Conservation (phyloP, 2,329 filamentous ascomycete species). For the Dothideomycetidae sp. region DNA sequence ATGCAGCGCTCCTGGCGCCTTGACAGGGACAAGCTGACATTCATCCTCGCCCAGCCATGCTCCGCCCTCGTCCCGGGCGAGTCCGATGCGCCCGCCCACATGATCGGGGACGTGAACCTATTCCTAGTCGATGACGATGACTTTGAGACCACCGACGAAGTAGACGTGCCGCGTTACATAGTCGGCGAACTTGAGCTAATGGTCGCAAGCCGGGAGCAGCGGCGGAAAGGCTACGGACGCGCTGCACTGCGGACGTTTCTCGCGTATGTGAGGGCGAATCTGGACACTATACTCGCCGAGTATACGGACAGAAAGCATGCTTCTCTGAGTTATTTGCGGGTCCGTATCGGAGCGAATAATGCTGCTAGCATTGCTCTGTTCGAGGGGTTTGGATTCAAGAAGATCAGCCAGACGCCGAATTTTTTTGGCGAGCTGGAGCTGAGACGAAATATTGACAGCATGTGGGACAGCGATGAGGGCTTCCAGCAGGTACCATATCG, state of each 20-base stretch:
- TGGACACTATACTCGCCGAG: slow-evolving; percentile 42
- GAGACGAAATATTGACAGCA: slow-evolving; percentile 20
- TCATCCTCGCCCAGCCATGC: slow-evolving; percentile 45
- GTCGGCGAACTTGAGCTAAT: slow-evolving; percentile 76
- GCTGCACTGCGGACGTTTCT: slow-evolving; percentile 55
- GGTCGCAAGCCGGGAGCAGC: slow-evolving; percentile 50
- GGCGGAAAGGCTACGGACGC: slow-evolving; percentile 50
- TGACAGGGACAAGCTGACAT: slow-evolving; percentile 78
- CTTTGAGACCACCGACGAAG: slow-evolving; percentile 10
- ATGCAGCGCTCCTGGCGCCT: slow-evolving; percentile 83
- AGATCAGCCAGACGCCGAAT: slow-evolving; percentile 37
- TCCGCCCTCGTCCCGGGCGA: slow-evolving; percentile 24
- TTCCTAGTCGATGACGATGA: slow-evolving; percentile 53
- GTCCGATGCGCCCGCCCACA: slow-evolving; percentile 38
- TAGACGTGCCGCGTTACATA: slow-evolving; percentile 15
- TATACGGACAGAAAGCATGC: slow-evolving; percentile 24
- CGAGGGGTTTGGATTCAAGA: slow-evolving; percentile 43
- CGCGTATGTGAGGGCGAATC: slow-evolving; percentile 46
- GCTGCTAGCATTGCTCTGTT: slow-evolving; percentile 44
- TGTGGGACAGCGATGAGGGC: slow-evolving; percentile 1
- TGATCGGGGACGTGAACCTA: slow-evolving; percentile 43
- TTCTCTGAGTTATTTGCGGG: slow-evolving; percentile 37
- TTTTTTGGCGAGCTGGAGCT: slow-evolving; percentile 58
- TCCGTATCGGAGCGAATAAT: slow-evolving; percentile 48
- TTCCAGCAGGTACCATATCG: neutral